These are phyloP conservation scores for Starmerella davenportii DNA, from an alignment of 805 yeast genomes.

Conservation along the genomic window DNA sequence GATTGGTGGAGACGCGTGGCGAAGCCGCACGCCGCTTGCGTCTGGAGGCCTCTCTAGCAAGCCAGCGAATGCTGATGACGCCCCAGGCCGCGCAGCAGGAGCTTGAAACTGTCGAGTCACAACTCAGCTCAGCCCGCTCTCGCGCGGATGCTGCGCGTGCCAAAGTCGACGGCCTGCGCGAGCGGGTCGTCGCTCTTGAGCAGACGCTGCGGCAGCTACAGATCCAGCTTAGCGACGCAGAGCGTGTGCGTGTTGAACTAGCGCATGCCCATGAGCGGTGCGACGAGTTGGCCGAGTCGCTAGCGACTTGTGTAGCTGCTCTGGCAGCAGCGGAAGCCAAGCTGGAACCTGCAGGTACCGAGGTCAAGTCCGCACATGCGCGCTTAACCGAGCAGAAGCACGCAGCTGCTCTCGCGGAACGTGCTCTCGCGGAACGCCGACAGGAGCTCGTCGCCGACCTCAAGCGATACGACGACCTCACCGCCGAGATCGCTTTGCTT, in stretches of 20 bases:
- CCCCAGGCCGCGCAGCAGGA: conserved; percentile 19
- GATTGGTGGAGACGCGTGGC: neutral
- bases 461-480: conserved; percentile 5
- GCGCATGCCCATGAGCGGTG: conserved; percentile 1
- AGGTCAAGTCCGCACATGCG: neutral
- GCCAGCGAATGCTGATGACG: conserved; percentile 1
- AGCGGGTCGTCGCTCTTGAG: conserved; percentile 2
- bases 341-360: conserved; percentile 1
- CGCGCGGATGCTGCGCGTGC: conserved; percentile 2
- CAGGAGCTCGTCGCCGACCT: neutral
- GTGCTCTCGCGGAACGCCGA: conserved; percentile 4
- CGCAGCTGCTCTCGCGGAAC: conserved; percentile 5
- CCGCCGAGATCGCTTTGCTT: conserved; percentile 6
- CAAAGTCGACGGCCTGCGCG: conserved; percentile 1
- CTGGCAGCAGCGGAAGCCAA: neutral
- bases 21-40: conserved; percentile 3
- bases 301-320: neutral
- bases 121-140: neutral
- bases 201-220: conserved; percentile 10
- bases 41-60: neutral
- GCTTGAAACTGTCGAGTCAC: conserved; percentile 12
- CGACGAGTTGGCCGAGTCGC: neutral
- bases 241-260: conserved; percentile 2
- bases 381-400: conserved; percentile 1
- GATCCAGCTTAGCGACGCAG: conserved; percentile 15